These are phyloP conservation scores for Clarireedia sp. DNA, from an alignment of 2,329 filamentous ascomycete species.

Conservation along the genomic window DNA sequence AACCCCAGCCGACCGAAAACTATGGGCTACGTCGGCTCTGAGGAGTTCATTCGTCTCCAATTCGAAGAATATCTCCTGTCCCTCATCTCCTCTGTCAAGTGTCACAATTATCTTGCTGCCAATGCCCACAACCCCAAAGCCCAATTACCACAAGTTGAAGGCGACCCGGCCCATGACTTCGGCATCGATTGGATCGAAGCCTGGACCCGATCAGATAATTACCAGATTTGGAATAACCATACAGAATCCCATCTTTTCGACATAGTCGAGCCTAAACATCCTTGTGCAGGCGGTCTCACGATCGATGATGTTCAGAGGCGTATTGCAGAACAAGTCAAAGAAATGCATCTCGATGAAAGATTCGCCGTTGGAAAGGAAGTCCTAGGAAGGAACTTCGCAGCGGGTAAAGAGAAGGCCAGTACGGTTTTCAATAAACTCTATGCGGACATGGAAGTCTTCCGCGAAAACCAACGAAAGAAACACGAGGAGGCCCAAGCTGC, in stretches of 20 bases:
- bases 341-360: slow-evolving; percentile 86
- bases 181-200: slow-evolving; percentile 75
- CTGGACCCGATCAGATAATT: slow-evolving; percentile 86
- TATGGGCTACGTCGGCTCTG: slow-evolving; percentile 88
- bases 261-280: slow-evolving; percentile 86
- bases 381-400: slow-evolving; percentile 80
- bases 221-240: slow-evolving; percentile 73
- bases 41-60: slow-evolving; percentile 94
- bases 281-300: slow-evolving; percentile 82
- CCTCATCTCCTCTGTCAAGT: slow-evolving; percentile 81
- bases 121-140: slow-evolving; percentile 50
- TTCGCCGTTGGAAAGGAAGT: slow-evolving; percentile 77
- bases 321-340: slow-evolving; percentile 83
- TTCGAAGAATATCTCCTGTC: slow-evolving; percentile 95
- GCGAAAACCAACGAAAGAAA: slow-evolving; percentile 62
- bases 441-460: slow-evolving; percentile 76
- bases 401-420: slow-evolving; percentile 80
- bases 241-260: slow-evolving; percentile 88
- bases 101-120: slow-evolving; percentile 59
- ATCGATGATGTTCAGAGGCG: slow-evolving; percentile 92
- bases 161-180: slow-evolving; percentile 80
- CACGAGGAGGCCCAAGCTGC: slow-evolving; percentile 45
- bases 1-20: slow-evolving; percentile 89
- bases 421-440: slow-evolving; percentile 83
- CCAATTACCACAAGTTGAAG: slow-evolving; percentile 60